Base-by-base conservation (phyloP, 441 rosid genomes). In the Erodium chrysanthum region DNA sequence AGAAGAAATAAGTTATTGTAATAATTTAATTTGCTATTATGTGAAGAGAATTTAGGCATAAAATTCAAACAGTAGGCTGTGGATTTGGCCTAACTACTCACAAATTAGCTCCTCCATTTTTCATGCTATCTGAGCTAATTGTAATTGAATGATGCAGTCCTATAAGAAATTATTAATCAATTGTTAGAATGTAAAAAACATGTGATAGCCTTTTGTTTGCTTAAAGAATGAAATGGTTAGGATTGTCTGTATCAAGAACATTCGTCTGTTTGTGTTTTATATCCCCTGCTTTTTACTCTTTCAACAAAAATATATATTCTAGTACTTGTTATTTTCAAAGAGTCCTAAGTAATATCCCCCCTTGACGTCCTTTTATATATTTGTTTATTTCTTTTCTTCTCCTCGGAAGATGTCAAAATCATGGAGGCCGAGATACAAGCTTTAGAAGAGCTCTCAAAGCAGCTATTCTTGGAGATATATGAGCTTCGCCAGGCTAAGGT, bases 401-500 rank as follows among this genome's bases (percentile, higher is more conserved):
- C 66, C 69, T 76, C 62, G 31, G 65, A 73, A 94, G 99, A 91
- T 78, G 86, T 91, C 66, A 88, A 85, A 79, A 86, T 65, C 77
- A 77, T 91, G 92, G 97, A 91, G 69, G 93, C 90, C 4, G 99
- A 95, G 89, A 96, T 91, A 64, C 91, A 87, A 74, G 92, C 90
- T 62, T 81, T 91, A 67, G 99, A 91, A 75, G 97, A 91, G 83
- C 90, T 95, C 22, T 91, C 97, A 37, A 95, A 91, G 89, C 99
- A 95, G 81, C 85, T 95, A 31, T 95, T 95, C 83, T 76, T 95
- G 86, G 99, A 95, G 81, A 91, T 95, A 64, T 95, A 87, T 76
- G 99, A 95, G 83, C 97, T 95, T 80, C 96, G 91, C 74, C 96
- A 90, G 74, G 91, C 99, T 71, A 95, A 91, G 97, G 97, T 91